Percentiles rank a stretch among this genome's conserved stretches.
These are phyloP conservation scores for Puccinia polysora DNA, from an alignment of 1,284 basidiomycete species.

Conservation along the genomic window DNA sequence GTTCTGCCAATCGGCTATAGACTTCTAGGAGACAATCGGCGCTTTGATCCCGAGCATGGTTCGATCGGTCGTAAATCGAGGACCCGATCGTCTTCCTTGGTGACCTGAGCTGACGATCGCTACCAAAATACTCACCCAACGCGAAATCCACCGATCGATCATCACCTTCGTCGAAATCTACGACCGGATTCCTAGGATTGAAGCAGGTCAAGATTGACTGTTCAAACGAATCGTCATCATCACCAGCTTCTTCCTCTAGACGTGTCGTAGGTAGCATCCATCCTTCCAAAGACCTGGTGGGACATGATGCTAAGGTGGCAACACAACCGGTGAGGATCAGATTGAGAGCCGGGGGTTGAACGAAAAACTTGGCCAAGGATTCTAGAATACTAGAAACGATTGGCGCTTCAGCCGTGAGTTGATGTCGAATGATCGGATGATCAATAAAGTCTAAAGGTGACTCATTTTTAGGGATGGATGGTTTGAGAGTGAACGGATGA, in stretches of 20 bases:
- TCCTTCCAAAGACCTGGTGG: constrained; percentile 49
- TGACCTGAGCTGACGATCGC: constrained; percentile 58
- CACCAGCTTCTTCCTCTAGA: neutral
- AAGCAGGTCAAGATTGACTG: constrained; percentile 11
- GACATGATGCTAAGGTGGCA: constrained; percentile 47
- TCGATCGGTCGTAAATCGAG: constrained; percentile 2
- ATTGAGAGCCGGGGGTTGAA: constrained; percentile 50
- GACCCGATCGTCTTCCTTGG: constrained; percentile 60
- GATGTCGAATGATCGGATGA: constrained; percentile 44
- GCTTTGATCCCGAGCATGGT: neutral
- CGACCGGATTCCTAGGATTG: constrained; percentile 24
- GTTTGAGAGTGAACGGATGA: neutral
- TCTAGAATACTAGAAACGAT: constrained; percentile 48
- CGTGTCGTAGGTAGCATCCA: constrained; percentile 46
- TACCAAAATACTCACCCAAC: constrained; percentile 62
- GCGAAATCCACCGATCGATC: constrained; percentile 71
- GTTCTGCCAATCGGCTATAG: constrained; percentile 46
- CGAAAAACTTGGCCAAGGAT: constrained; percentile 47
- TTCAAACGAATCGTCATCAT: constrained; percentile 13
- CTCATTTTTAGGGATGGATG: neutral
- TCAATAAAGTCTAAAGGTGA: constrained; percentile 33
- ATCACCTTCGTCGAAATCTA: constrained; percentile 60
- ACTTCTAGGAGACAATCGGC: constrained; percentile 45
- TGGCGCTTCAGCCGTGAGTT: constrained; percentile 45
- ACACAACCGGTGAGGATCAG: constrained; percentile 49